Conservation (phyloP, 225 moss, liverwort and hornwort species). For the Lunularia cruciata region DNA sequence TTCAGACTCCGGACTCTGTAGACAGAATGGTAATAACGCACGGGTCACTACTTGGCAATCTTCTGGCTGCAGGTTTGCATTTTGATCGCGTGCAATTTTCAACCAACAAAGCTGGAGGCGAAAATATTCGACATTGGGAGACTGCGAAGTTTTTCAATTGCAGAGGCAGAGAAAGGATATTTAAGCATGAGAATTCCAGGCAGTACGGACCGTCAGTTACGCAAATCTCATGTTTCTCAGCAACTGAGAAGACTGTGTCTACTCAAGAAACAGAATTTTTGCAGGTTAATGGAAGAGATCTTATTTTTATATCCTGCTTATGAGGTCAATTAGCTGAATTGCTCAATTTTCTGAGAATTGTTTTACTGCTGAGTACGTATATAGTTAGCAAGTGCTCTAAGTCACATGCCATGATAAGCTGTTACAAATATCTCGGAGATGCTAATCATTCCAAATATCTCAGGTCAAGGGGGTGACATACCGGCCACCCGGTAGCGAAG, state of each 20-base stretch:
- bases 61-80: too few species aligned
- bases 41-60: too few species aligned
- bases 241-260: not conserved
- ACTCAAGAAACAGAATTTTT: not conserved
- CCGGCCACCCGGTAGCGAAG: slow-evolving; percentile 82
- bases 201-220: too few species aligned
- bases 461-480: slow-evolving; percentile 75
- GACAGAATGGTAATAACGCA: too few species aligned
- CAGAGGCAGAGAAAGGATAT: not conserved
- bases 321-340: not conserved
- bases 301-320: not conserved
- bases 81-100: too few species aligned
- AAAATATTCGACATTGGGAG: too few species aligned
- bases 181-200: not conserved
- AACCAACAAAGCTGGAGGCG: too few species aligned
- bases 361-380: too few species aligned
- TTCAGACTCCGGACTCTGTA: too few species aligned
- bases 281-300: not conserved
- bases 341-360: not conserved
- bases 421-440: not conserved
- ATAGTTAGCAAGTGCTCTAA: too few species aligned
- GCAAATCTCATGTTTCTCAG: not conserved
- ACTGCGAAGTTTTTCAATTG: too few species aligned
- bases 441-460: not conserved
- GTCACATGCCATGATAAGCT: not conserved